phyloP scores from a whole-genome alignment of 2,329 filamentous ascomycete species.

The Fusarium sp. region DNA sequence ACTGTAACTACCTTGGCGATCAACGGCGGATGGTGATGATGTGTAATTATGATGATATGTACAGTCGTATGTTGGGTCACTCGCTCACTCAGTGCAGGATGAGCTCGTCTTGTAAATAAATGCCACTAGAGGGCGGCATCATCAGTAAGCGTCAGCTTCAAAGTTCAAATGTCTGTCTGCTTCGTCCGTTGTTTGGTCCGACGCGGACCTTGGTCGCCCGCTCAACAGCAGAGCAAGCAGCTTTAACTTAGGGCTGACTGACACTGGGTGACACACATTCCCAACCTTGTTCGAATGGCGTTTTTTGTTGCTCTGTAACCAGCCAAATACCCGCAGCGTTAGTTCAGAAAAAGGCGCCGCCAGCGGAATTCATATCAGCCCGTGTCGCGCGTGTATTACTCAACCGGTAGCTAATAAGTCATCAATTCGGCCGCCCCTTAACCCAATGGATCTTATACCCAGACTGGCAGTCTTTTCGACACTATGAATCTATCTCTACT shows the following conservation, averaged over 20 bases:
- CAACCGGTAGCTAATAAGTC: background rate
- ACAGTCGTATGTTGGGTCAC: background rate
- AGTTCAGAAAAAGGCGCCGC: background rate
- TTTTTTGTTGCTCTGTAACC: conserved; percentile 4
- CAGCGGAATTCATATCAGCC: conserved; percentile 12
- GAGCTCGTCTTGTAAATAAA: background rate
- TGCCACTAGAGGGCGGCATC: background rate
- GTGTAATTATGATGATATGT: conserved; percentile 5
- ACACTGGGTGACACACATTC: conserved; percentile 21
- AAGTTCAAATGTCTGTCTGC: background rate
- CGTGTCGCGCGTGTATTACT: conserved; percentile 12
- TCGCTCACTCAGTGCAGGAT: background rate
- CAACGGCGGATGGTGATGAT: background rate
- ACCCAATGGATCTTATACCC: conserved; percentile 14
- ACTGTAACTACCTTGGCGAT: background rate
- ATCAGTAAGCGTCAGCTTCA: conserved; percentile 22
- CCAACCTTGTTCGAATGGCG: conserved; percentile 6
- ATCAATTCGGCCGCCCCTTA: background rate
- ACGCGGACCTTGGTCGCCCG: conserved; percentile 2
- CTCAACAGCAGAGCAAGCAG: background rate
- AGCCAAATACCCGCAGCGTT: background rate
- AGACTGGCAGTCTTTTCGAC: background rate
- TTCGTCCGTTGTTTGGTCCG: conserved; percentile 32
- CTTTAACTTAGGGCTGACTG: conserved; percentile 30
- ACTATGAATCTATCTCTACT: background rate